Base-by-base conservation (phyloP, 1,139 yeast genomes). In the Diutina ranongensis region DNA sequence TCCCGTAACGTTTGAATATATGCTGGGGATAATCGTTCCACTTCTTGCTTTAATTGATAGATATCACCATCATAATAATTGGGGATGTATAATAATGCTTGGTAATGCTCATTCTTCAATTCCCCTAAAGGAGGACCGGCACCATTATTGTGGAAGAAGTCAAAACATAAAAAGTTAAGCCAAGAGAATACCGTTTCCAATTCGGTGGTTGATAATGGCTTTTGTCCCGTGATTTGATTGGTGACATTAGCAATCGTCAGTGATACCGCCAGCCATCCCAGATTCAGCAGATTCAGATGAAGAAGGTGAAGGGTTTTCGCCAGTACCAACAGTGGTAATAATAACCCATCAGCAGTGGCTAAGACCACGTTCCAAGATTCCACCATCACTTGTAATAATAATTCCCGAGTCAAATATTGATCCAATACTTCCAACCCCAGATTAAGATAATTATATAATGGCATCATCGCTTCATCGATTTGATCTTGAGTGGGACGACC, bases 91-190 rank as follows among this genome's bases (percentile, higher is more conserved):
- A 81, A 62, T 20, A 85, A 60, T 33, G 80, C 74, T 57, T 83
- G 87, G 57, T 82, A 84, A 36, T 74, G 74, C 44, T 73, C 77
- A 48, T 78, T 77, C 52, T 80, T 81, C 55, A 86, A 63, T 10
- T 75, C 77, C 51, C 74, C 79, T 38, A 84, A 57, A 0, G 88
- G 75, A 0, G 94, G 94, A 0, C 95, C 95, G 45, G 82, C 83
- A 1, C 95, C 95, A 48, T 76, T 80, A 55, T 84, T 82, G 57
- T 86, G 80, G 63, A 87, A 86, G 57, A 85, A 86, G 49, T 80
- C 87, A 46, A 76, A 62, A 50, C 82, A 76, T 34, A 85, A 63
- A 10, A 81, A 70, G 47, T 77, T 70, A 20, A 84, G 60, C 95
- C 95, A 87, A 1, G 76, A 70, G 51, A 83, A 79, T 1, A 84